Percentiles rank a stretch among this genome's conserved stretches.
Evolutionary conservation across 2,329 filamentous ascomycete species (phyloP).

Genomic region (Fusarium keratoplasticum): DNA sequence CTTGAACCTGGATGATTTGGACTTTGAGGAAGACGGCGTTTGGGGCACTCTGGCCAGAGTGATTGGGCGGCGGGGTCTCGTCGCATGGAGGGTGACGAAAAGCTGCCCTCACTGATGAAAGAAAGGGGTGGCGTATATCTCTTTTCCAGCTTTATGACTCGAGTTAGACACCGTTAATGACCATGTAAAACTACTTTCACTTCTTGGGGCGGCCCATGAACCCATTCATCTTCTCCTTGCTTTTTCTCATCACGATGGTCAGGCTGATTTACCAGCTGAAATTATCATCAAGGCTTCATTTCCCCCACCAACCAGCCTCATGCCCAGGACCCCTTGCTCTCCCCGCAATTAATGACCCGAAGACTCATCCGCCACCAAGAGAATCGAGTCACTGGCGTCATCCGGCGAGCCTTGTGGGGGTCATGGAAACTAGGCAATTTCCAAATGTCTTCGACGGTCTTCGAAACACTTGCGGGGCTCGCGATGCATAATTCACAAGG

Average conservation of each 20-base stretch:
- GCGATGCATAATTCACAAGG: neutral
- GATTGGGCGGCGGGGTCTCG: slow-evolving; percentile 71
- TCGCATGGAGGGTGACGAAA: slow-evolving; percentile 74
- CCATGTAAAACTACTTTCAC: slow-evolving; percentile 19
- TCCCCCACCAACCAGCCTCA: slow-evolving; percentile 10
- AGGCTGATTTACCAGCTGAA: neutral
- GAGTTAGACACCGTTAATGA: slow-evolving; percentile 35
- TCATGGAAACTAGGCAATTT: slow-evolving; percentile 3
- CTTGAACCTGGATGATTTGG: slow-evolving; percentile 82
- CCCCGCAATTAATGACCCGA: slow-evolving; percentile 16
- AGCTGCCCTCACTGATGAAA: slow-evolving; percentile 57
- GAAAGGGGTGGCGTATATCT: slow-evolving; percentile 9
- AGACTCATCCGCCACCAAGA: slow-evolving; percentile 9
- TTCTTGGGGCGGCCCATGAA: slow-evolving; percentile 19
- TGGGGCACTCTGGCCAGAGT: slow-evolving; percentile 77
- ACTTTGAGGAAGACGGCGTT: slow-evolving; percentile 81
- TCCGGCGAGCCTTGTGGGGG: slow-evolving; percentile 8
- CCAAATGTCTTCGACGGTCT: neutral
- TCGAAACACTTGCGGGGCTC: neutral
- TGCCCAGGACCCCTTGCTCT: slow-evolving; percentile 11
- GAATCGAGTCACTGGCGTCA: slow-evolving; percentile 21
- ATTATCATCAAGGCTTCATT: slow-evolving; percentile 9
- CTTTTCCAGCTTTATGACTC: slow-evolving; percentile 22
- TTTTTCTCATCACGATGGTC: neutral
- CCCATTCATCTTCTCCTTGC: slow-evolving; percentile 1